Evolutionary conservation across 2,329 filamentous ascomycete species (phyloP), one percentile per base, ranked within the genome.

Genomic region (Parafenestella ontariensis): DNA sequence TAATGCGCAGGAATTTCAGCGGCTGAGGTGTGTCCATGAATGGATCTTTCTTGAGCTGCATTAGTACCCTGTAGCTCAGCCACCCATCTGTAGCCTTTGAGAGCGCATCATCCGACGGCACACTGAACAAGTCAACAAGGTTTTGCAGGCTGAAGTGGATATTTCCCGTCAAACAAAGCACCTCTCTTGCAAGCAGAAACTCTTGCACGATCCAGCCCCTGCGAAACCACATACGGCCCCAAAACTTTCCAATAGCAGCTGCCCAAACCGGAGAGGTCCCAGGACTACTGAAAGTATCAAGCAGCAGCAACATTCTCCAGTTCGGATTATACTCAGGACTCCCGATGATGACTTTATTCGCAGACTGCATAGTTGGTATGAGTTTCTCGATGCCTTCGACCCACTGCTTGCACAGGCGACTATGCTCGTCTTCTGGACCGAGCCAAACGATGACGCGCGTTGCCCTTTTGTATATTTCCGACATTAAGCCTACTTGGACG

Each of bases 401-500:
- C 55, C 55, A 58, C 21, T 58, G 50, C 33, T 36, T 58, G 31
- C 55, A 54, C 33, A 43, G 2, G 3, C 20, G 15, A n/a, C 37
- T 51, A 24, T 34, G 36, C 5, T 60, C 52, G 23, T 58, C 54
- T 40, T 46, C 54, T n/a, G 44, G 43, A 15, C 61, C 65, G 4
- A 68, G 52, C 56, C 59, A 65, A 8, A 68, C 47, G 1, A 69
- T 46, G 1, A 68, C 59, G 0, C 54, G 33, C 1, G 43, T 54
- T 6, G 65, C 64, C 18, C 42, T 47, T 28, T 49, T 59, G 61
- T 72, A 76, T 33, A 77, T 72, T 3, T 69, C 46, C 9, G 70
- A 65, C 72, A 77, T 77, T 24, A 76, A 69, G 3, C 59, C 62
- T 5, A 77, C 70, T 54, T 76, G 74, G 20, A 68, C 57, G 4